Base-by-base conservation (phyloP, 2,329 filamentous ascomycete species). In the Phaeosphaeriaceae sp. region DNA sequence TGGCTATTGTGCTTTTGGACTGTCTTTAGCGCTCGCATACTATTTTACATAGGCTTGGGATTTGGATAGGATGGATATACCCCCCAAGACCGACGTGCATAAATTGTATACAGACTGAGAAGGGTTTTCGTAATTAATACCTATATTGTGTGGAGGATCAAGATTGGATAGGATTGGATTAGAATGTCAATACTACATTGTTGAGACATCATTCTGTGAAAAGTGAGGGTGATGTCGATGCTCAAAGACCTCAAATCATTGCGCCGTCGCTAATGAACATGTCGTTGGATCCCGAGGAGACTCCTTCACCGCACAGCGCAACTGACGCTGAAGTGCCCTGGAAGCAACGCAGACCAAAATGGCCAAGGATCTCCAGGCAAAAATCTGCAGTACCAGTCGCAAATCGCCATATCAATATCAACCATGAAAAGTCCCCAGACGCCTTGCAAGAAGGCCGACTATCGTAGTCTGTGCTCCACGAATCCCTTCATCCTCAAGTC, bases 401-500 rank as follows among this genome's bases (percentile, higher is more conserved):
- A n/a, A n/a, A n/a, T n/a, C n/a, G n/a, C n/a, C n/a, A n/a, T n/a
- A n/a, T n/a, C n/a, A n/a, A n/a, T n/a, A n/a, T n/a, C n/a, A n/a
- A n/a, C n/a, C n/a, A n/a, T n/a, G n/a, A n/a, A n/a, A n/a, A n/a
- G n/a, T n/a, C n/a, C n/a, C n/a, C n/a, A n/a, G n/a, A n/a, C n/a
- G n/a, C n/a, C n/a, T n/a, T n/a, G n/a, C n/a, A n/a, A n/a, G n/a
- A n/a, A n/a, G n/a, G n/a, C n/a, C n/a, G n/a, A n/a, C n/a, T n/a
- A n/a, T n/a, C n/a, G n/a, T n/a, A n/a, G n/a, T n/a, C n/a, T n/a
- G n/a, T n/a, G n/a, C n/a, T n/a, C n/a, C n/a, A n/a, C n/a, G n/a
- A n/a, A n/a, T n/a, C n/a, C 25, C 25, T 4, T 27, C 31, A 31
- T 24, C 50, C 46, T 62, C 48, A 80, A 33, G 73, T 76, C 90